Evolutionary conservation across 2,329 filamentous ascomycete genomes (phyloP).

Genomic region (Penicillium brevicompactum): DNA sequence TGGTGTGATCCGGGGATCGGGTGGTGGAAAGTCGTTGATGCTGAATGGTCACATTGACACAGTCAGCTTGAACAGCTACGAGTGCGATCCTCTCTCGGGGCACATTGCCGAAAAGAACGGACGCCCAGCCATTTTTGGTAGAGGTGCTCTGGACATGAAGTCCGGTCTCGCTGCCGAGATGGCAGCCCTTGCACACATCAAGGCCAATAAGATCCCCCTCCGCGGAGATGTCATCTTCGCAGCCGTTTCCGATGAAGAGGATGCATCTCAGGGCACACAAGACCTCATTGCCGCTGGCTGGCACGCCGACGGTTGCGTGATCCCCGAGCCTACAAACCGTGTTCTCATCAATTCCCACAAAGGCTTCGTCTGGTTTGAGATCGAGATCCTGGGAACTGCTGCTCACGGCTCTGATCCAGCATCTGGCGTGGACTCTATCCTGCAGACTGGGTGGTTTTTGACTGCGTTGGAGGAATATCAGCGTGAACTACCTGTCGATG

Average conservation of each 20-base stretch:
- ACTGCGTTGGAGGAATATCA: slow-evolving; percentile 48
- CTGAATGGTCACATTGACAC: slow-evolving; percentile 58
- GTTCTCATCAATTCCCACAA: slow-evolving; percentile 51
- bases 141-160: slow-evolving; percentile 57
- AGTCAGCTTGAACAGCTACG: slow-evolving; percentile 52
- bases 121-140: slow-evolving; percentile 43
- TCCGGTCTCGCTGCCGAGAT: slow-evolving; percentile 52
- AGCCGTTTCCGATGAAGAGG: slow-evolving; percentile 58
- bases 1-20: slow-evolving; percentile 49
- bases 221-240: slow-evolving; percentile 55
- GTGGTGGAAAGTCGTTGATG: slow-evolving; percentile 53
- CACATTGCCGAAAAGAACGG: slow-evolving; percentile 35
- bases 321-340: slow-evolving; percentile 51
- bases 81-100: slow-evolving; percentile 49
- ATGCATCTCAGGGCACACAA: slow-evolving; percentile 53
- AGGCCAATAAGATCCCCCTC: slow-evolving; percentile 31
- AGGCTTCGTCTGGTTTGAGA: slow-evolving; percentile 47
- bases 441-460: slow-evolving; percentile 51
- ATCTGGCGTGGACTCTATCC: slow-evolving; percentile 54
- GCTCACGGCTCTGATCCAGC: slow-evolving; percentile 41
- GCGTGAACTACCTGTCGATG: slow-evolving; percentile 33
- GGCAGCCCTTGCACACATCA: slow-evolving; percentile 43
- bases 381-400: slow-evolving; percentile 35
- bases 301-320: slow-evolving; percentile 55
- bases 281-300: slow-evolving; percentile 55